These are phyloP conservation scores for Aureobasidium sp. DNA, from an alignment of 2,329 filamentous ascomycete species.

Conservation along the genomic window DNA sequence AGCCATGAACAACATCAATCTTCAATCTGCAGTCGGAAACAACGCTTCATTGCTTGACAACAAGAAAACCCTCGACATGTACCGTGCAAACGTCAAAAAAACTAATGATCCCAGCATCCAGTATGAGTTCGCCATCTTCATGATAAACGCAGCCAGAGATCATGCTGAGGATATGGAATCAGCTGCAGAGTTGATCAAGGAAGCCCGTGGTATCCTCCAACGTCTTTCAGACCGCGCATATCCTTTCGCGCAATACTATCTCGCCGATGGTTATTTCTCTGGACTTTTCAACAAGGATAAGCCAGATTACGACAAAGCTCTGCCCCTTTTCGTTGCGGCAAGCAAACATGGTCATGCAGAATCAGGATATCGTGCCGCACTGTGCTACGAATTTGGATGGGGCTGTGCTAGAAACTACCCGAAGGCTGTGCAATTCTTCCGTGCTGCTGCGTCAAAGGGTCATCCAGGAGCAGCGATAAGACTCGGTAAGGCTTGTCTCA, in stretches of 20 bases:
- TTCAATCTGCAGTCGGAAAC: constrained; percentile 72
- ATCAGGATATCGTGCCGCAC: constrained; percentile 82
- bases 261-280: constrained; percentile 88
- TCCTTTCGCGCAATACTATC: constrained; percentile 96
- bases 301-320: constrained; percentile 83
- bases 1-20: constrained; percentile 69
- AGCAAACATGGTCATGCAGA: constrained; percentile 97
- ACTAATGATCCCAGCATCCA: constrained; percentile 84
- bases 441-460: constrained; percentile 82
- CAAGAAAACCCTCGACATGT: constrained; percentile 96
- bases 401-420: constrained; percentile 81
- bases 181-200: constrained; percentile 63
- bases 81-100: constrained; percentile 93
- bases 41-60: constrained; percentile 87
- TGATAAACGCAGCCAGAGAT: constrained; percentile 83
- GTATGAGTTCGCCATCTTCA: constrained; percentile 93
- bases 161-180: constrained; percentile 37
- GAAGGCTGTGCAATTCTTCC: constrained; percentile 90
- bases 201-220: constrained; percentile 85
- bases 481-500: constrained; percentile 82
- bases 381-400: constrained; percentile 99
- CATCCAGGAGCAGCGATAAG: constrained; percentile 93
- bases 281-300: constrained; percentile 94
- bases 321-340: constrained; percentile 84
- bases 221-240: constrained; percentile 80